Conservation (phyloP, 768 basidiomycete species). For the Boletus edulis region DNA sequence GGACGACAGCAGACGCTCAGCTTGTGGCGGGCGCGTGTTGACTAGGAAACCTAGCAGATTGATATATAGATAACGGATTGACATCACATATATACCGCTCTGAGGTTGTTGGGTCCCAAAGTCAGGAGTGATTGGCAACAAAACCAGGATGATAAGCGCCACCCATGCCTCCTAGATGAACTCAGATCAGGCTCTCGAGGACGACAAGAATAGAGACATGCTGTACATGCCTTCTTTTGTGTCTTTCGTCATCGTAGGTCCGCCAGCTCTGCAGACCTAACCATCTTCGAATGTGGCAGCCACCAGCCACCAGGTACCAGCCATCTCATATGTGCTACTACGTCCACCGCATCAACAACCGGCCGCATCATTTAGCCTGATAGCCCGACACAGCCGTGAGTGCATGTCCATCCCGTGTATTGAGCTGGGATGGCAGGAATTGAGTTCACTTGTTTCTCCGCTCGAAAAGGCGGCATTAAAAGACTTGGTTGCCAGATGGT, state of each 20-base stretch:
- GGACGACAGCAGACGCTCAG: too few relatives aligned
- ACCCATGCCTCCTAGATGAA: background rate
- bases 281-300: background rate
- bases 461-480: constrained; percentile 19
- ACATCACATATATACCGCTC: too few relatives aligned
- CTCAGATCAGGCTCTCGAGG: background rate
- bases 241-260: background rate
- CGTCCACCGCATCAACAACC: constrained; percentile 7
- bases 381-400: constrained; percentile 14
- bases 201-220: background rate
- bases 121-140: background rate
- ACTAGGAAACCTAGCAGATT: too few relatives aligned
- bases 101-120: background rate
- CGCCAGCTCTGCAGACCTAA: background rate
- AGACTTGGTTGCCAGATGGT: background rate
- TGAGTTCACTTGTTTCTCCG: constrained; percentile 17
- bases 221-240: constrained; percentile 4
- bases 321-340: constrained; percentile 5
- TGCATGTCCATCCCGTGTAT: background rate
- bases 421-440: background rate
- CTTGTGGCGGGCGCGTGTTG: too few relatives aligned
- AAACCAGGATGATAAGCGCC: background rate
- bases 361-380: constrained; percentile 16
- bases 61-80: too few relatives aligned
- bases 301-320: constrained; percentile 14